Evolutionary conservation across 345 rosid species (phyloP), one percentile per base, ranked within the genome.

Genomic region (Boechera stricta): DNA sequence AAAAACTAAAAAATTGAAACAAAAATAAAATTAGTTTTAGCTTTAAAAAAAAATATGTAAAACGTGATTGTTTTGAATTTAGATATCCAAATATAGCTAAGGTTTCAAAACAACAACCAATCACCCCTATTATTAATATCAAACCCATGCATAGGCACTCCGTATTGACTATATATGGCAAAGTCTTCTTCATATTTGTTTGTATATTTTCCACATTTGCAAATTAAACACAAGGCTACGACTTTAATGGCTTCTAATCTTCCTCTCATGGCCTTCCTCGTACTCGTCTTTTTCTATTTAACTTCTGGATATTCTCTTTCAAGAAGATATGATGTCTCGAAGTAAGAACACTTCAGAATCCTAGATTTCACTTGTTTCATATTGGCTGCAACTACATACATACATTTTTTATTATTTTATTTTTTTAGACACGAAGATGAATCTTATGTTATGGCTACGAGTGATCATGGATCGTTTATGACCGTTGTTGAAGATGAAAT

Each of bases 221-320:
- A 45, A 45, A 45, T 45, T 45, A 61, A 48, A 12, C 21, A 49
- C 60, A 58, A 38, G 0, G 41, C 41, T 38, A 38, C 41, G 55
- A 61, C 55, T 64, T 15, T 3, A 42, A 74, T 65, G 78, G 57
- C 58, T 65, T 44, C 36, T 7, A 74, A 24, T 24, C 39, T 31
- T 64, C n/a, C 42, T 65, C 7, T 65, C 36, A 55, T 58, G 49
- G 13, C 45, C n/a, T 36, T 74, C 64, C 64, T 74, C 18, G 31
- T 74, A 54, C 49, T 55, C 29, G 58, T 48, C 1, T 64, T 72
- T n/a, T 4, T 65, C 65, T 44, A 12, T 21, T 4, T 55, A 55
- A 35, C 36, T 24, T 65, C 38, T 0, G 63, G 24, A 18, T 64
- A 52, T 1, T 21, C 24, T 21, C 24, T 21, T 42, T 54, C 48